Evolutionary conservation across 305 asterid genomes (phyloP), one percentile per base, ranked within the genome.

Genomic region (Fraxinus baroniana): DNA sequence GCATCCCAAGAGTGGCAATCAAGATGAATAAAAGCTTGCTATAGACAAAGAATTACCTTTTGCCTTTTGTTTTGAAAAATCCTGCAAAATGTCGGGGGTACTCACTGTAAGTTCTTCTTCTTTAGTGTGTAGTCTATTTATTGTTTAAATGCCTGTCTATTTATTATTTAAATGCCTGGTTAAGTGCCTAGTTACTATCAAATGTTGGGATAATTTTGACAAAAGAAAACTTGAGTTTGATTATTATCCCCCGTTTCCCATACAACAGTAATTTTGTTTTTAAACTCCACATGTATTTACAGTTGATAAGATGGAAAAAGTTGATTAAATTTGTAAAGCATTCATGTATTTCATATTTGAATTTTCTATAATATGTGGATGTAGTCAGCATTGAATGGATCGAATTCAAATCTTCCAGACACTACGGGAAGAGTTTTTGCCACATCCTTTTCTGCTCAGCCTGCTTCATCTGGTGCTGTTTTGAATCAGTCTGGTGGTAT

Each of bases 301-400:
- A 44, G 77, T 78, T 33, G 74, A 26, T 5, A 52, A 13, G 44
- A 37, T 37, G 44, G 8, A 68, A 78, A 37, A 39, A 71, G 10
- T 26, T 37, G 18, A 2, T 55, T 33, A 75, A 41, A 44, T 79
- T 79, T 86, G 57, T 76, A 49, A 44, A 80, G 60, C 75, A 70
- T 83, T 82, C 41, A 57, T 76, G 52, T 71, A 83, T 81, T 28
- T 10, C 52, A 36, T 64, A 35, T 44, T 77, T 62, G 78, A 78
- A 68, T 75, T 81, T 79, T 83, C 55, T 44, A 12, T 84, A 80
- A 84, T 79, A 33, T 37, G 32, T 78, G 72, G 71, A 79, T 87
- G 86, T 91, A 92, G 97, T 88, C 97, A 44, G 88, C 93, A 57
- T 77, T 93, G 86, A 92, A 87, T 76, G 94, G 94, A 76, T 91